phyloP scores from a whole-genome alignment of 495 filamentous ascomycete genomes.

The Poronia punctata region DNA sequence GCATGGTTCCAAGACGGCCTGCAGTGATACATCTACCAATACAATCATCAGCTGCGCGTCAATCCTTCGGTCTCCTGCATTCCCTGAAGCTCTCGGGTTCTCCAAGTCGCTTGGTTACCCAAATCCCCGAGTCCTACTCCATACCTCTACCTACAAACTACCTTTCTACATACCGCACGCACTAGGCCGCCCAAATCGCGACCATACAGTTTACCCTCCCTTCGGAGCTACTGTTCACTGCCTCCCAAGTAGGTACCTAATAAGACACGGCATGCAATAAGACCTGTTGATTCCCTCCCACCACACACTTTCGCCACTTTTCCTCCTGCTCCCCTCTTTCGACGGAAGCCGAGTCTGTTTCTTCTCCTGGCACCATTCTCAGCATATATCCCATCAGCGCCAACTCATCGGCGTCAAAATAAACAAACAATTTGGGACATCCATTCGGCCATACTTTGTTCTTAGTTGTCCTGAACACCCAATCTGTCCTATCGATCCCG shows the following conservation, averaged over 20 bases:
- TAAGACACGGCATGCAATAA: conserved; percentile 24
- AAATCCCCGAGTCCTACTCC: neutral
- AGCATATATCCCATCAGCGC: conserved; percentile 6
- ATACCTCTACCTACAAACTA: neutral
- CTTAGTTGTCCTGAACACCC: neutral
- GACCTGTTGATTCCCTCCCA: conserved; percentile 22
- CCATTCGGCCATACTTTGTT: neutral
- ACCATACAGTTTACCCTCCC: conserved; percentile 19
- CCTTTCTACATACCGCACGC: neutral
- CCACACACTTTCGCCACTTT: conserved; percentile 22
- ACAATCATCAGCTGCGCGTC: conserved; percentile 20
- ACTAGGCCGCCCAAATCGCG: conserved; percentile 14
- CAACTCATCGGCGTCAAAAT: conserved; percentile 17
- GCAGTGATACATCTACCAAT: no score
- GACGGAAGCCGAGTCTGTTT: conserved; percentile 13
- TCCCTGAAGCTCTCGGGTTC: conserved; percentile 2
- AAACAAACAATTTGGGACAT: conserved; percentile 19
- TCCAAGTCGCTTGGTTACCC: neutral
- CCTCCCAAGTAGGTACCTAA: conserved; percentile 11
- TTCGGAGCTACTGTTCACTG: conserved; percentile 9
- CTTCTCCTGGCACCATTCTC: conserved; percentile 9
- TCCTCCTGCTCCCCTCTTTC: conserved; percentile 14
- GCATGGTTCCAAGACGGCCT: no score
- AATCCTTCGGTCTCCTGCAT: conserved; percentile 11
- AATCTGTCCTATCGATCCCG: neutral